These are phyloP conservation scores for Russula abietina DNA, from an alignment of 768 basidiomycete genomes.

Conservation along the genomic window DNA sequence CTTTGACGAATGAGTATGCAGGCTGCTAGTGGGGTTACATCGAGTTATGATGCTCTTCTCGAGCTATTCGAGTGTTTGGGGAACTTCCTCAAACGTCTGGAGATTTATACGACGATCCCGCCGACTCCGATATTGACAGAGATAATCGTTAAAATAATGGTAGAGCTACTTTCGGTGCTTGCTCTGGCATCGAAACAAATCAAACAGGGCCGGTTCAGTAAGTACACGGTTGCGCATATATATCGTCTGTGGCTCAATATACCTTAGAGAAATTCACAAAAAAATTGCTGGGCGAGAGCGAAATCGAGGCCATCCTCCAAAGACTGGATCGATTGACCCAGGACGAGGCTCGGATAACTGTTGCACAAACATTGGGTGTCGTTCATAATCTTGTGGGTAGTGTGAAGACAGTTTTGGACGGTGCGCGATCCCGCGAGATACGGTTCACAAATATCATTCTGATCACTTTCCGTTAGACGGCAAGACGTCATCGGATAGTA, in stretches of 20 bases:
- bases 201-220: constrained; percentile 2
- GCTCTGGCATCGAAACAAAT: constrained; percentile 3
- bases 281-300: neutral
- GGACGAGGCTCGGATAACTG: neutral
- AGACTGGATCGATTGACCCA: neutral
- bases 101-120: neutral
- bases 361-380: neutral
- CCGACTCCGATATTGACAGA: neutral
- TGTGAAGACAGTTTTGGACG: neutral
- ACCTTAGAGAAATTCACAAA: neutral
- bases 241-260: neutral
- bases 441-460: neutral
- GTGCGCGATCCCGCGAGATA: neutral
- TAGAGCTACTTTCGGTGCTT: neutral
- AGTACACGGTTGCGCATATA: neutral
- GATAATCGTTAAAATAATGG: neutral
- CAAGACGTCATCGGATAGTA: neutral
- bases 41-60: constrained; percentile 3
- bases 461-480: neutral
- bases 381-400: neutral
- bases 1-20: neutral
- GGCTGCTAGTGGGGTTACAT: neutral
- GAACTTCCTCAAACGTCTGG: neutral
- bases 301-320: neutral
- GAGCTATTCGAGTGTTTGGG: neutral